phyloP scores from a whole-genome alignment of 2,329 filamentous ascomycete genomes.

The Endoconidiophora laricicola region DNA sequence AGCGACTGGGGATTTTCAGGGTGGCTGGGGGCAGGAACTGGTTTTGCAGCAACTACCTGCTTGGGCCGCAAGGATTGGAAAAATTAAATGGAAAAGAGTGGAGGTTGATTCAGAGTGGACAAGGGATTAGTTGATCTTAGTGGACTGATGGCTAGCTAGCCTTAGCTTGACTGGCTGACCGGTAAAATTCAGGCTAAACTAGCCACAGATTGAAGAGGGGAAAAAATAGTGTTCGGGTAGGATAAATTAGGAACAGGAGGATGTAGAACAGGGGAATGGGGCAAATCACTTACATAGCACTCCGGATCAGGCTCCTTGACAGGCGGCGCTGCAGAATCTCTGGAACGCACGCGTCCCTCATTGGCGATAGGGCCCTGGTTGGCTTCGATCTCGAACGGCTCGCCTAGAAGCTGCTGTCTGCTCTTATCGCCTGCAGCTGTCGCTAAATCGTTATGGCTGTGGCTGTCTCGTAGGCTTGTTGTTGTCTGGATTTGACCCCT shows the following conservation, averaged over 20 bases:
- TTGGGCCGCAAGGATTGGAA: neutral
- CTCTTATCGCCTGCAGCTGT: neutral
- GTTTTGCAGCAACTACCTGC: neutral
- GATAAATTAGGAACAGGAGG: neutral
- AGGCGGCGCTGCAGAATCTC: constrained; percentile 26
- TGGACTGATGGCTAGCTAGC: neutral
- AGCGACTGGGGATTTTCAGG: neutral
- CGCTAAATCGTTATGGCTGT: constrained; percentile 4
- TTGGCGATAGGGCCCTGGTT: constrained; percentile 34
- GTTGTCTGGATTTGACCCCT: too few relatives aligned
- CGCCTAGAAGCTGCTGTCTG: neutral
- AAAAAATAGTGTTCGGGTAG: too few relatives aligned
- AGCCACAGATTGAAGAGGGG: too few relatives aligned
- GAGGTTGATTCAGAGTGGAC: neutral
- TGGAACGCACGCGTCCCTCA: constrained; percentile 69
- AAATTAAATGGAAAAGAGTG: neutral
- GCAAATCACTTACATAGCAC: constrained; percentile 9
- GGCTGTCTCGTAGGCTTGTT: constrained; percentile 47
- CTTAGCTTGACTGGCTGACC: neutral
- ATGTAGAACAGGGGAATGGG: neutral
- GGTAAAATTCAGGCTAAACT: neutral
- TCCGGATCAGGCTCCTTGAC: neutral
- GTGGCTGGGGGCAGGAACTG: constrained; percentile 4
- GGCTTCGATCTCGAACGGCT: constrained; percentile 1
- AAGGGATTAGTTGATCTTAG: neutral